Evolutionary conservation across 1,284 basidiomycete species (phyloP).

Genomic region (Rugiboletus extremiorientalis): DNA sequence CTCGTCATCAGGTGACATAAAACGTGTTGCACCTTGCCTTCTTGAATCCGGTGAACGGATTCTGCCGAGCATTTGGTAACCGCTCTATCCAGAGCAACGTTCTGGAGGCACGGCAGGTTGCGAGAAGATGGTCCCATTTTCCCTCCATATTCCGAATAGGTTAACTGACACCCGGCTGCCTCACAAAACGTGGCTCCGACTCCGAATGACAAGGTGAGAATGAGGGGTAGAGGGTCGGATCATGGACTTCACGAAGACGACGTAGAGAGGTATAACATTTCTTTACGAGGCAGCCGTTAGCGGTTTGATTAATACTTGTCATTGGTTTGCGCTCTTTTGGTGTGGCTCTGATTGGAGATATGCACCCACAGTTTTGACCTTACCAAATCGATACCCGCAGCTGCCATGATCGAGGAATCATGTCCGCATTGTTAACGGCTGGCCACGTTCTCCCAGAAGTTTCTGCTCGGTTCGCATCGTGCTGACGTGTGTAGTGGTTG

Average conservation of each 20-base stretch:
- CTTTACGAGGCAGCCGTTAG: conserved; percentile 29
- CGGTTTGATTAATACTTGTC: conserved; percentile 27
- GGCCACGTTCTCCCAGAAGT: conserved; percentile 18
- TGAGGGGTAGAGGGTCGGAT: neutral
- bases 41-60: conserved; percentile 4
- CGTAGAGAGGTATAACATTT: conserved; percentile 17
- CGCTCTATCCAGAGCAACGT: conserved; percentile 6
- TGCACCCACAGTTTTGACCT: conserved; percentile 1
- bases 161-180: conserved; percentile 10
- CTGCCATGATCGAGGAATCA: conserved; percentile 36
- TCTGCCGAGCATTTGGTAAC: conserved; percentile 5
- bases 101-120: neutral
- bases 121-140: neutral
- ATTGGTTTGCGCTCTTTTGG: conserved; percentile 35
- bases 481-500: conserved; percentile 25
- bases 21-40: conserved; percentile 1
- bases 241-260: conserved; percentile 15
- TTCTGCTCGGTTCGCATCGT: neutral
- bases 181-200: neutral
- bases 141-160: neutral
- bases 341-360: conserved; percentile 11
- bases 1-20: conserved; percentile 7
- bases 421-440: conserved; percentile 34
- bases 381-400: conserved; percentile 7
- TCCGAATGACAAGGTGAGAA: conserved; percentile 12